Evolutionary conservation across 139 green algal species (phyloP).

Genomic region (Yamagishiella unicocca): DNA sequence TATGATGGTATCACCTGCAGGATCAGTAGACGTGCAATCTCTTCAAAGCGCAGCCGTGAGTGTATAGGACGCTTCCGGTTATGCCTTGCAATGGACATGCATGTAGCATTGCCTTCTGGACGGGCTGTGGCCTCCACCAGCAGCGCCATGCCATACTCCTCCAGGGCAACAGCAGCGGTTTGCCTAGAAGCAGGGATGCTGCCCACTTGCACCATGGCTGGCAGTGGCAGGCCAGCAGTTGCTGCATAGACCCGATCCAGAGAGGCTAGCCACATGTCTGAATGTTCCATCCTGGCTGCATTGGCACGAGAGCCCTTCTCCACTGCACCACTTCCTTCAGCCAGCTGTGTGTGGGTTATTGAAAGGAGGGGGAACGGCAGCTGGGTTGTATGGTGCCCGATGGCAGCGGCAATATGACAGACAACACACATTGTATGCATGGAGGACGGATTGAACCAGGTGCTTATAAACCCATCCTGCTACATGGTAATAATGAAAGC

Average conservation of each 20-base stretch:
- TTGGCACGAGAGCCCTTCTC: no score
- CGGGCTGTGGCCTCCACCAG: constrained; percentile 1
- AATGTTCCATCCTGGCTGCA: no score
- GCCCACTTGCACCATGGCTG: not conserved
- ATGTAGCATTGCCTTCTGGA: not conserved
- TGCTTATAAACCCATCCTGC: no score
- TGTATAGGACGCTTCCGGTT: not conserved
- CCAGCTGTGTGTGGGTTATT: no score
- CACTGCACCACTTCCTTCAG: no score
- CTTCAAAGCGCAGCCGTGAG: not conserved
- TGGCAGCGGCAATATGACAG: no score
- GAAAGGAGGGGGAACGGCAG: no score
- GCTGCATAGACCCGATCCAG: not conserved
- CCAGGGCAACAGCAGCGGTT: not conserved
- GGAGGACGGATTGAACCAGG: no score
- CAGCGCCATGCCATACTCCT: not conserved
- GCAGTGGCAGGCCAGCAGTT: not conserved
- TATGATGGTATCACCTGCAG: constrained; percentile 7
- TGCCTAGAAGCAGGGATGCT: not conserved
- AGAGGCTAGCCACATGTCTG: not conserved
- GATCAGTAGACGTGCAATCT: not conserved
- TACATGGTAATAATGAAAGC: no score
- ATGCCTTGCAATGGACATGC: no score
- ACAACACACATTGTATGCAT: no score
- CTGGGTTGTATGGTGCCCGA: no score